Evolutionary conservation across 768 basidiomycete genomes (phyloP).

Genomic region (Tylopilus intermedius): DNA sequence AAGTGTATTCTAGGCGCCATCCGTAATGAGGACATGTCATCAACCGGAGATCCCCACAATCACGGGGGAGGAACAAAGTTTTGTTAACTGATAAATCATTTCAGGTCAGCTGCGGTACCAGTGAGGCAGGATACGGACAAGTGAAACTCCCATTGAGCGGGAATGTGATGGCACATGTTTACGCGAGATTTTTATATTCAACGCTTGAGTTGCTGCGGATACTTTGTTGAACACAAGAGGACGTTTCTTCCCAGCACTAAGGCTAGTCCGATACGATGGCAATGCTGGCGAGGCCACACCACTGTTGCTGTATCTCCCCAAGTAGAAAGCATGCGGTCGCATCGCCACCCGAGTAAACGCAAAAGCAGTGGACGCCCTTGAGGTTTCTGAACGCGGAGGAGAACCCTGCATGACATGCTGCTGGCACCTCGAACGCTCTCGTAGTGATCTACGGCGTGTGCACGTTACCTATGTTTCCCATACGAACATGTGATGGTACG

Average conservation of each 20-base stretch:
- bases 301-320: slow-evolving; percentile 25
- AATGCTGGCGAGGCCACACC: slow-evolving; percentile 22
- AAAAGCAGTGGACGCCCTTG: slow-evolving; percentile 10
- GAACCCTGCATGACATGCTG: slow-evolving; percentile 10
- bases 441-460: slow-evolving; percentile 13
- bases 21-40: slow-evolving; percentile 5
- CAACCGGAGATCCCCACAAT: slow-evolving; percentile 9
- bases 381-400: slow-evolving; percentile 11
- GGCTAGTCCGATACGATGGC: slow-evolving; percentile 10
- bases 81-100: neutral
- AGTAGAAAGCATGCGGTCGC: slow-evolving; percentile 36
- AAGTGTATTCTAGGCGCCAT: slow-evolving; percentile 5
- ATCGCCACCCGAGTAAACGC: slow-evolving; percentile 13
- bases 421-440: slow-evolving; percentile 11
- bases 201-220: neutral
- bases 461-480: slow-evolving; percentile 4
- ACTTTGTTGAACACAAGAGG: neutral
- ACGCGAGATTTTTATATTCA: neutral
- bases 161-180: slow-evolving; percentile 1
- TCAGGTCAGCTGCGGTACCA: neutral
- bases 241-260: neutral
- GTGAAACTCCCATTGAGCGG: neutral
- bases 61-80: slow-evolving; percentile 2
- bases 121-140: neutral
- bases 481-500: slow-evolving; percentile 1